phyloP scores from a whole-genome alignment of 2,329 filamentous ascomycete genomes.

The Sporothrix pallida region DNA sequence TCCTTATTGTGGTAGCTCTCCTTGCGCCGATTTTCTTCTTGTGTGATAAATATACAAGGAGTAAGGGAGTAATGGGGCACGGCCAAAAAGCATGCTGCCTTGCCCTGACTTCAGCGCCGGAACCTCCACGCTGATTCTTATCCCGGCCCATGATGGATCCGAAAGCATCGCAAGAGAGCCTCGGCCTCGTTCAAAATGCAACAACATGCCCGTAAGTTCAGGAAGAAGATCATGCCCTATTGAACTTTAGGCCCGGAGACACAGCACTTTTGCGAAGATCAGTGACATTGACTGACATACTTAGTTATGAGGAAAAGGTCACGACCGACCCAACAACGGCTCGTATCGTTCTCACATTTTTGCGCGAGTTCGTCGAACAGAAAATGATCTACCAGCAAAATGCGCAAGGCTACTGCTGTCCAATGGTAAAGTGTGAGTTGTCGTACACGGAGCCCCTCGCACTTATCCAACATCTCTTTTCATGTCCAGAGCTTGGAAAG shows the following conservation, averaged over 20 bases:
- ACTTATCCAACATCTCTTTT: slow-evolving; percentile 43
- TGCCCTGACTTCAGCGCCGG: slow-evolving; percentile 14
- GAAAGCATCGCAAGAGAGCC: slow-evolving; percentile 25
- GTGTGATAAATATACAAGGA: not conserved
- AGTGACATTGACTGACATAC: not conserved
- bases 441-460: slow-evolving; percentile 39
- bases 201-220: slow-evolving; percentile 32
- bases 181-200: slow-evolving; percentile 21
- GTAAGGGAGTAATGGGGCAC: not conserved
- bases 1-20: no score
- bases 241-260: no score
- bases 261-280: no score
- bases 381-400: slow-evolving; percentile 36
- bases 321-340: slow-evolving; percentile 41
- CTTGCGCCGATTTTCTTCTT: not conserved
- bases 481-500: slow-evolving; percentile 41
- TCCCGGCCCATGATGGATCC: slow-evolving; percentile 23
- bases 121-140: slow-evolving; percentile 15
- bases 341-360: slow-evolving; percentile 43
- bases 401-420: slow-evolving; percentile 40
- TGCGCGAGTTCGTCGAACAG: slow-evolving; percentile 42
- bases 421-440: slow-evolving; percentile 41
- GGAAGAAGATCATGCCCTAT: no score
- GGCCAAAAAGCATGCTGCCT: slow-evolving; percentile 12
- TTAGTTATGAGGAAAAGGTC: slow-evolving; percentile 43